Base-by-base conservation (phyloP, 1,284 basidiomycete genomes). In the Malassezia brasiliensis region DNA sequence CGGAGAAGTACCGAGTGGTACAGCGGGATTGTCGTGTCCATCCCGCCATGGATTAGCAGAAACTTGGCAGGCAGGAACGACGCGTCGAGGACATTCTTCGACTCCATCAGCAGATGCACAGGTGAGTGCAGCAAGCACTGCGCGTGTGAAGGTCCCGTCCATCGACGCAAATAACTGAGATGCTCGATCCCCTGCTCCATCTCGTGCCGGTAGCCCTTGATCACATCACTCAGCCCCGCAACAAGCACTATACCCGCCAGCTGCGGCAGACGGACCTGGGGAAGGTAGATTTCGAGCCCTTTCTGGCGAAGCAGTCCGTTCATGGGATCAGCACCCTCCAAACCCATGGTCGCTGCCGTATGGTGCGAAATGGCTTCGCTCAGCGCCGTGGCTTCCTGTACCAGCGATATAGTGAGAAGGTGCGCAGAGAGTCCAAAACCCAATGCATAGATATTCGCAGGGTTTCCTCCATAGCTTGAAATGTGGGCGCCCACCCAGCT, bases 1-100 rank as follows among this genome's bases (percentile, higher is more conserved):
- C 72, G 69, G 39, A 78, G 68, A 52, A 77, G 65, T 8, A 69
- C 70, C 9, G 69, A 63, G 56, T 77, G 76, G 55, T 71, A 68
- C 12, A 76, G 64, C 3, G 76, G 74, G 2, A 77, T 67, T 34
- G 75, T 60, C 2, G 52, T 39, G 57, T 77, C 76, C 38, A 66
- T 65, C 1, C 69, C 76, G 32, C 77, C 77, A 51, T 78, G 77
- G 14, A 77, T 64, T 7, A 77, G 67, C 15, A 78, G 59, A 47
- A 77, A 72, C 41, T 68, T 69, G 37, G 60, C 52, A 10, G 76
- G 76, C 14, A 78, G 56, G 10, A 72, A 59, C 0, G 69, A 59
- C 0, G 69, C 56, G 49, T 77, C 70, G 39, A 78, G 55, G 14
- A 76, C 68, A 35, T 72, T 67, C 56, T 75, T 74, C 1, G 74